Percentiles rank a stretch among this genome's conserved stretches.
Evolutionary conservation across 768 basidiomycete genomes (phyloP).

Genomic region (Xerocomellus amylosporus): DNA sequence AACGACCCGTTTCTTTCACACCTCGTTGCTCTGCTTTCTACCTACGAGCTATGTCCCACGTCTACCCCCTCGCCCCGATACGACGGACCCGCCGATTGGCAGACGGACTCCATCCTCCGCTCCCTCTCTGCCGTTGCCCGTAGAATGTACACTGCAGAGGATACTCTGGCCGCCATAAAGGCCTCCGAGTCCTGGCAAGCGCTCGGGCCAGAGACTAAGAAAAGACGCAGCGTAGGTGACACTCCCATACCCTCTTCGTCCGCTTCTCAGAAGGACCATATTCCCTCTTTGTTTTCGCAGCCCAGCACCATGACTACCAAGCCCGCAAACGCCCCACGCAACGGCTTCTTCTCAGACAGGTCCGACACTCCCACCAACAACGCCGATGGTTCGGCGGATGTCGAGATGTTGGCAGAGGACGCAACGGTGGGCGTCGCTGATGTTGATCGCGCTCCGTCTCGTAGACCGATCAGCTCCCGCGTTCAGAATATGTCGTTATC

Average conservation of each 20-base stretch:
- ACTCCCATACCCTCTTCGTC: conserved; percentile 32
- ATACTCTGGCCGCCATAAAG: conserved; percentile 40
- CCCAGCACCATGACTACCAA: conserved; percentile 23
- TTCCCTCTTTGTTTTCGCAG: conserved; percentile 21
- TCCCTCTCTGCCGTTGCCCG: conserved; percentile 49
- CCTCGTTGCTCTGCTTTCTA: conserved; percentile 55
- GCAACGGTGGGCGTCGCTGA: conserved; percentile 25
- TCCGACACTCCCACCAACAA: conserved; percentile 19
- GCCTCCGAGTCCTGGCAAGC: conserved; percentile 34
- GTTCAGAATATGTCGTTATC: conserved; percentile 48
- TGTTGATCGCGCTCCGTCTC: conserved; percentile 19
- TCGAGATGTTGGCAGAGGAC: conserved; percentile 30
- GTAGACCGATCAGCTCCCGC: conserved; percentile 29
- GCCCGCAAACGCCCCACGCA: conserved; percentile 7
- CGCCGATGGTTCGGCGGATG: conserved; percentile 19
- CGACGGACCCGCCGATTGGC: conserved; percentile 55
- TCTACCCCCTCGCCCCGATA: conserved; percentile 52
- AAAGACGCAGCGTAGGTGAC: conserved; percentile 41
- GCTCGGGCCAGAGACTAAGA: conserved; percentile 43
- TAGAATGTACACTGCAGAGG: conserved; percentile 58
- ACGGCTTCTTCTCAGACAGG: conserved; percentile 24
- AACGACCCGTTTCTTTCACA: conserved; percentile 48
- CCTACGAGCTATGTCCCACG: conserved; percentile 54
- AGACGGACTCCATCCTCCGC: conserved; percentile 55
- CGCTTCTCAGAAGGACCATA: conserved; percentile 28